These are phyloP conservation scores for Tagetes erecta DNA, from an alignment of 129 eudicot genomes.

Conservation along the genomic window DNA sequence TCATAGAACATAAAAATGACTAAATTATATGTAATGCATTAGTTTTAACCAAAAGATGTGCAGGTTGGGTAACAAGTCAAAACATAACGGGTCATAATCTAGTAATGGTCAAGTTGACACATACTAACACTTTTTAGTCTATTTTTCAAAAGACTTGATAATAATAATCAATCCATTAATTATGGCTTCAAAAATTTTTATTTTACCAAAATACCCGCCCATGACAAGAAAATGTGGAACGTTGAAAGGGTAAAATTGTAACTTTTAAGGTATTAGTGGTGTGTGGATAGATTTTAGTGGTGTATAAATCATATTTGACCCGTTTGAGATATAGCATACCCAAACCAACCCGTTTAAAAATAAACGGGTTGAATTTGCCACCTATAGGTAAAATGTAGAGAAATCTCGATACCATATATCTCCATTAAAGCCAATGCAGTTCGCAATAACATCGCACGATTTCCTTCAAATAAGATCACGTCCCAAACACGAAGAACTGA, in stretches of 20 bases:
- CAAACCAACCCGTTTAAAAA: background rate
- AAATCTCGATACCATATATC: conserved; percentile 63
- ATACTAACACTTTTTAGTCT: background rate
- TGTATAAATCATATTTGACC: background rate
- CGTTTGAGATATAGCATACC: background rate
- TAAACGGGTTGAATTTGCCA: background rate
- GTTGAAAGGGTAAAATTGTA: background rate
- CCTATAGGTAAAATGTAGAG: background rate
- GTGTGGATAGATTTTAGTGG: background rate
- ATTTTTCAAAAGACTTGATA: background rate
- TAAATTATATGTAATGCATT: background rate
- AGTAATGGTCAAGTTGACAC: background rate
- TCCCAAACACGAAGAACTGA: conserved; percentile 99
- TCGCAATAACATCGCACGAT: conserved; percentile 94
- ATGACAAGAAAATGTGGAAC: background rate
- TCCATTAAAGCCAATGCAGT: conserved; percentile 97
- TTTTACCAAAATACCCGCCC: background rate
- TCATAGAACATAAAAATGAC: background rate
- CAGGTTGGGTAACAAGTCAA: background rate
- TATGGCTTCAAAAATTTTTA: background rate
- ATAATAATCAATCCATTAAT: background rate
- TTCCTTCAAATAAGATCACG: conserved; percentile 93
- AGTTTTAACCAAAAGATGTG: background rate
- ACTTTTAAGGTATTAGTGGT: background rate
- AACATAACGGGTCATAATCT: background rate